Percentiles rank a stretch among this genome's conserved stretches.
These are phyloP conservation scores for Ophiostoma angusticollis DNA, from an alignment of 2,329 filamentous ascomycete species.

Conservation along the genomic window DNA sequence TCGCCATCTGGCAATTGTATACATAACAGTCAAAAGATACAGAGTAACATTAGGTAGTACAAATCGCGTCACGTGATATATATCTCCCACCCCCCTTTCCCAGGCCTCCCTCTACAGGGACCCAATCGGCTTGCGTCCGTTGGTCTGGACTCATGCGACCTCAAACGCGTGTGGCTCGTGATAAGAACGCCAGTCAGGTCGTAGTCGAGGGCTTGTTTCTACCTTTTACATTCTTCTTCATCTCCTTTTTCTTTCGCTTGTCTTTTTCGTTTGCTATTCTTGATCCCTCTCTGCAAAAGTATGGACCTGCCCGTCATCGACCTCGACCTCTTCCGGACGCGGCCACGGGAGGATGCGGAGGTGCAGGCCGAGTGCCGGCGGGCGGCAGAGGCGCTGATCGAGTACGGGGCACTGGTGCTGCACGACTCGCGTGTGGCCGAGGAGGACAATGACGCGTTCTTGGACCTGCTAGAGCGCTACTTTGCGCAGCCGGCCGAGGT, in stretches of 20 bases:
- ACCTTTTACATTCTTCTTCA: not conserved
- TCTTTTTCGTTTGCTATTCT: not conserved
- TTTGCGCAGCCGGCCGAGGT: conserved; percentile 39
- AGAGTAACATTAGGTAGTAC: too few species aligned
- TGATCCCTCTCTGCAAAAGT: not conserved
- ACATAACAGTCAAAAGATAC: too few species aligned
- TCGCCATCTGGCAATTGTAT: too few species aligned
- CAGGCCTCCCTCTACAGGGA: too few species aligned
- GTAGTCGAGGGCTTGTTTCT: not conserved
- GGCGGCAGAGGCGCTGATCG: conserved; percentile 43
- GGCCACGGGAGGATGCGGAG: conserved; percentile 28
- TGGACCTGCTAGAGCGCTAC: conserved; percentile 52
- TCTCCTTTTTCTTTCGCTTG: not conserved
- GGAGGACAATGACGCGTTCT: conserved; percentile 41
- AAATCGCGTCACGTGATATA: too few species aligned
- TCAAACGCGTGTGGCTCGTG: conserved; percentile 4
- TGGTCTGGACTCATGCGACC: conserved; percentile 13
- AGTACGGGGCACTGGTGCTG: conserved; percentile 46
- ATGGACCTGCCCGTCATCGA: conserved; percentile 50
- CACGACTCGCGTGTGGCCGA: conserved; percentile 47
- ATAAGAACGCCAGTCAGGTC: not conserved
- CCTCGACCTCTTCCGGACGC: conserved; percentile 41
- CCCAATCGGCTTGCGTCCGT: conserved; percentile 17
- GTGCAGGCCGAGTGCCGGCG: conserved; percentile 39
- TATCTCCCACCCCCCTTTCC: too few species aligned